Base-by-base conservation (phyloP, 305 asterid species). In the Fraxinus platypoda region DNA sequence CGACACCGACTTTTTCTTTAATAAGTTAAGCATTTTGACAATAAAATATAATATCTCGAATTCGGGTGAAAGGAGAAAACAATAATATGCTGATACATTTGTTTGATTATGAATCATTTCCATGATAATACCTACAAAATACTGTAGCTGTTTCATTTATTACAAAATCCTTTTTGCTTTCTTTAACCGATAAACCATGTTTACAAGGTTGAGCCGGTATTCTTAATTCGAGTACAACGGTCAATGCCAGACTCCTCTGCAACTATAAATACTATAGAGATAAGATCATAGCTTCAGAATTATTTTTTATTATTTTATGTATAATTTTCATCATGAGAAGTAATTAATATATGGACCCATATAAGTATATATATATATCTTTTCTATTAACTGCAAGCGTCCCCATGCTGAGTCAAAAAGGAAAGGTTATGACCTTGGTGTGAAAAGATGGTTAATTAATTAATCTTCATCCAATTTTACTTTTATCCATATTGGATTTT, bases 391-490 rank as follows among this genome's bases (percentile, higher is more conserved):
- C 70, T 59, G 86, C 73, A 64, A 9, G 62, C 62, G 62, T 49
- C 62, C 62, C 62, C 62, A 52, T 52, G 94, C 93, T 87, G 91
- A 89, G 89, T 91, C 93, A 88, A 89, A 91, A 89, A 85, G 86
- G 86, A 46, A 59, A 57, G 59, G 82, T 79, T 37, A 21, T 79
- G 86, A 78, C 92, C 84, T 75, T 86, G 84, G 83, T 59, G 81
- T 79, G 83, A 84, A 82, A 86, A 78, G 89, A 86, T 81, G 78
- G 78, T 38, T 38, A 38, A 38, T 8, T 38, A 8, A 38, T 80
- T 74, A 54, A 43, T 31, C 23, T 70, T 70, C n/a, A 64, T 64
- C 73, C 34, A 25, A 9, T 66, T 81, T 85, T 59, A 46, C 73
- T 80, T 43, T 64, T 68, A 38, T 76, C 75, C 57, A 62, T 34